Evolutionary conservation across 129 eudicot species (phyloP).

Genomic region (Ambrosia artemisiifolia): DNA sequence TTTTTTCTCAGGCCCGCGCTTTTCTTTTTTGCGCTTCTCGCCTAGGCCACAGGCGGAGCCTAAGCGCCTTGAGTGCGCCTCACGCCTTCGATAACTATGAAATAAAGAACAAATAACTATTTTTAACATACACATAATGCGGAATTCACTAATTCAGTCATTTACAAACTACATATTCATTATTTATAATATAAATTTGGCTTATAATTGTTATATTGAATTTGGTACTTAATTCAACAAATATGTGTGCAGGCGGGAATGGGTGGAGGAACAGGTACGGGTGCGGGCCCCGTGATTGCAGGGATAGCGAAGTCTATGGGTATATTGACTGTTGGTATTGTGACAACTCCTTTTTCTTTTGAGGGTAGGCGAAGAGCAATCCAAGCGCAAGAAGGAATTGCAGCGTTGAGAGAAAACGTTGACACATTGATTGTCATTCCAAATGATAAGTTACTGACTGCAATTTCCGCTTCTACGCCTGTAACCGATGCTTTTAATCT

Average conservation of each 20-base stretch:
- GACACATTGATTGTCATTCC: constrained; percentile 94
- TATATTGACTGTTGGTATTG: constrained; percentile 89
- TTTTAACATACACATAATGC: too few species aligned
- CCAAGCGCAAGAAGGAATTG: constrained; percentile 99
- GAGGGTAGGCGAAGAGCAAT: constrained; percentile 84
- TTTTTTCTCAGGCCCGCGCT: too few species aligned
- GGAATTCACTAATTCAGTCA: too few species aligned
- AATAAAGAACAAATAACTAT: too few species aligned
- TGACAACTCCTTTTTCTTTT: constrained; percentile 83
- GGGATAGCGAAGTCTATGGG: constrained; percentile 93
- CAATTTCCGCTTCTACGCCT: constrained; percentile 88
- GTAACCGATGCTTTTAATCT: constrained; percentile 91
- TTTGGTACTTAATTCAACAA: background rate
- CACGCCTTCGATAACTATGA: too few species aligned
- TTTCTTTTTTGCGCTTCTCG: too few species aligned
- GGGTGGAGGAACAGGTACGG: constrained; percentile 99
- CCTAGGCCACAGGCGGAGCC: too few species aligned
- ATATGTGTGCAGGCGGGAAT: constrained; percentile 74
- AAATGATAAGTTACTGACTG: constrained; percentile 87
- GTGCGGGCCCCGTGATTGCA: constrained; percentile 90
- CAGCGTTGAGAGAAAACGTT: constrained; percentile 85
- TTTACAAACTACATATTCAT: too few species aligned
- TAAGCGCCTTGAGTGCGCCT: too few species aligned
- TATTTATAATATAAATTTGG: too few species aligned
- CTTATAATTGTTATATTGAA: too few species aligned